Evolutionary conservation across 2,329 filamentous ascomycete species (phyloP).

Genomic region (Diaporthe capsici): DNA sequence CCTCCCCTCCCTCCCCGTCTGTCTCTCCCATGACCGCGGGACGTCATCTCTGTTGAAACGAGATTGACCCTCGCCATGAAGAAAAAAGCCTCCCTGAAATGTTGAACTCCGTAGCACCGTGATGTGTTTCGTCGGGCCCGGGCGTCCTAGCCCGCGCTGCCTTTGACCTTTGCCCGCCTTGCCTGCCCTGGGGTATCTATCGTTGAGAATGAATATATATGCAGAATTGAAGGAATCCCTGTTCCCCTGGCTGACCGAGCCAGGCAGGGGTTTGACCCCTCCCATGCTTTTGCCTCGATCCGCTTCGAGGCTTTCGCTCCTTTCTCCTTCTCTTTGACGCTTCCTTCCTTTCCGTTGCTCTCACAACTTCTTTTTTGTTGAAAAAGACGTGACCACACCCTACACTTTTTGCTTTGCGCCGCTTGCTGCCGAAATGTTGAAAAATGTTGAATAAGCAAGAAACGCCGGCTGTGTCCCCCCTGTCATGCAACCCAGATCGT

Average conservation of each 20-base stretch:
- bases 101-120: constrained; percentile 45
- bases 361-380: constrained; percentile 48
- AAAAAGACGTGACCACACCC: constrained; percentile 44
- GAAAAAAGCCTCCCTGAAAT: constrained; percentile 47
- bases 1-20: no score
- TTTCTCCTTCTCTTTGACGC: not conserved
- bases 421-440: constrained; percentile 39
- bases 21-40: constrained; percentile 2
- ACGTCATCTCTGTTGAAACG: constrained; percentile 40
- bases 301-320: not conserved
- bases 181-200: constrained; percentile 40
- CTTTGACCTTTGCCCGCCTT: not conserved
- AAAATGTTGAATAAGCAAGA: constrained; percentile 41
- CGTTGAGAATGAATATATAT: constrained; percentile 47
- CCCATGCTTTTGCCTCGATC: constrained; percentile 22
- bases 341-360: not conserved
- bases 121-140: constrained; percentile 36
- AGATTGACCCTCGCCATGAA: constrained; percentile 43
- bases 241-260: not conserved
- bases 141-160: constrained; percentile 45
- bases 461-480: constrained; percentile 48
- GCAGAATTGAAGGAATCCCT: constrained; percentile 31
- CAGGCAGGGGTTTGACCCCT: not conserved
- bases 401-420: constrained; percentile 22
- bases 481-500: constrained; percentile 51